Conservation (phyloP, 495 filamentous ascomycete genomes). For the Rhizodiscina lignyota region DNA sequence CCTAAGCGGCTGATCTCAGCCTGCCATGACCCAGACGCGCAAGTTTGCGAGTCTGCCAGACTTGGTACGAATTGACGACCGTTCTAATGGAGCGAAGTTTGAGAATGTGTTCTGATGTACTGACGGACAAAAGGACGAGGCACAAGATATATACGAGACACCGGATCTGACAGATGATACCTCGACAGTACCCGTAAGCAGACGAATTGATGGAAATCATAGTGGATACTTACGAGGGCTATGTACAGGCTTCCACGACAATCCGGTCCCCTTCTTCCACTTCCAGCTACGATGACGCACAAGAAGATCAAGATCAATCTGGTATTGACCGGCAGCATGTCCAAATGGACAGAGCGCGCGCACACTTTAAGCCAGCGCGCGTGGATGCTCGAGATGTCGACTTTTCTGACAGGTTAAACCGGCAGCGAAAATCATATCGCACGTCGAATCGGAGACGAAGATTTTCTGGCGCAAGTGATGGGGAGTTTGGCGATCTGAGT, state of each 20-base stretch:
- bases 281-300: constrained; percentile 33
- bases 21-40: constrained; percentile 4
- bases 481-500: constrained; percentile 44
- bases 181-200: constrained; percentile 59
- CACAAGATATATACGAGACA: constrained; percentile 90
- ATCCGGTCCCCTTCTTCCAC: constrained; percentile 41
- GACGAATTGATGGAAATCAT: constrained; percentile 1
- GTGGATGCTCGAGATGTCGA: constrained; percentile 60
- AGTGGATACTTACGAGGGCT: constrained; percentile 2
- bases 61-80: constrained; percentile 3
- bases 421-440: constrained; percentile 67
- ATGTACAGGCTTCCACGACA: constrained; percentile 26
- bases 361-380: constrained; percentile 55
- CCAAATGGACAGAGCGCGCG: constrained; percentile 60
- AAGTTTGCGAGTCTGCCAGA: constrained; percentile 6
- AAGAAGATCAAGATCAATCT: constrained; percentile 28
- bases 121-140: constrained; percentile 72
- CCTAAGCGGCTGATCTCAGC: no score
- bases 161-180: constrained; percentile 78
- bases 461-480: constrained; percentile 26
- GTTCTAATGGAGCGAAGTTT: no score
- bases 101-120: constrained; percentile 1
- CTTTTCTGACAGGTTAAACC: constrained; percentile 66
- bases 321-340: constrained; percentile 60
- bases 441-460: constrained; percentile 47